Conservation (phyloP, 768 basidiomycete species). For the Leccinum uliginosum region DNA sequence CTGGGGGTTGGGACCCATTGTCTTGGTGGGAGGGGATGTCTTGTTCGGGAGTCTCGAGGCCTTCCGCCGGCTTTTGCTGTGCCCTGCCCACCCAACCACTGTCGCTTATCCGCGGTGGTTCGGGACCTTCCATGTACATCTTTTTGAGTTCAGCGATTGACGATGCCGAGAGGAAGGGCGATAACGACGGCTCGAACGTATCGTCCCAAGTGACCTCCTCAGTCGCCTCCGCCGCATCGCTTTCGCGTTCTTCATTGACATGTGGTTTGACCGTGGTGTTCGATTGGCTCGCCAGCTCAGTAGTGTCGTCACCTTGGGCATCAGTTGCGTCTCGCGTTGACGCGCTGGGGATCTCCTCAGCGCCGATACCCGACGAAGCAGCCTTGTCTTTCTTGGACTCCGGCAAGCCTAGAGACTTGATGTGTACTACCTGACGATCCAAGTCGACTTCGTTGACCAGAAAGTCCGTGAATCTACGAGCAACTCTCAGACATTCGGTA, state of each 20-base stretch:
- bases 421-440: conserved; percentile 72
- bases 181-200: conserved; percentile 49
- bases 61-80: conserved; percentile 29
- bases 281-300: conserved; percentile 1
- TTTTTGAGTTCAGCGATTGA: conserved; percentile 60
- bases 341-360: conserved; percentile 14
- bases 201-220: conserved; percentile 62
- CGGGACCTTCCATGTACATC: conserved; percentile 78
- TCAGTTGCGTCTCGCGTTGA: conserved; percentile 12
- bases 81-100: conserved; percentile 64
- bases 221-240: neutral
- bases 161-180: conserved; percentile 59
- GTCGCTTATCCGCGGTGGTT: conserved; percentile 71
- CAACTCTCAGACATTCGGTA: neutral
- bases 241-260: neutral
- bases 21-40: conserved; percentile 5
- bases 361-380: conserved; percentile 24
- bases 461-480: conserved; percentile 89
- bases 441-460: conserved; percentile 88
- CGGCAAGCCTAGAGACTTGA: conserved; percentile 77
- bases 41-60: conserved; percentile 15
- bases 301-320: conserved; percentile 7
- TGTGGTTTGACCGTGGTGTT: neutral
- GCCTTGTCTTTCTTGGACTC: conserved; percentile 41
- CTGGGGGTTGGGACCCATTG: conserved; percentile 21